Evolutionary conservation across 2,329 filamentous ascomycete genomes (phyloP).

Genomic region (Exserohilum rostratum): DNA sequence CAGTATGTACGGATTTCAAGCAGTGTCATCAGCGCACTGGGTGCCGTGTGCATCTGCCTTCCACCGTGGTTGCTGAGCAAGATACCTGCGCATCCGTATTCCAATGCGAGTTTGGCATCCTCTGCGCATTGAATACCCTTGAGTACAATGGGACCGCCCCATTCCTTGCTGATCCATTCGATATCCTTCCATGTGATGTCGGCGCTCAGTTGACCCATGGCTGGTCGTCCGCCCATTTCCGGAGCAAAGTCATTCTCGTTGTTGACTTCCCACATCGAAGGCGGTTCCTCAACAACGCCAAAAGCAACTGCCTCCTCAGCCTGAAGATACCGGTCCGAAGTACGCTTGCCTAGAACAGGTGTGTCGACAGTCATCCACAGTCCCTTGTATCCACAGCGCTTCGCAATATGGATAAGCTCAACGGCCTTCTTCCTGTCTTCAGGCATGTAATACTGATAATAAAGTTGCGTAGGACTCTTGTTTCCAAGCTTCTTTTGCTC

Average conservation of each 20-base stretch:
- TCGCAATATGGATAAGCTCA: conserved; percentile 40
- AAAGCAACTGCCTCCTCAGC: conserved; percentile 58
- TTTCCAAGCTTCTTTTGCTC: conserved; percentile 33
- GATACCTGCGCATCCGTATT: conserved; percentile 55
- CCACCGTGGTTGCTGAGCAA: conserved; percentile 62
- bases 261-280: conserved; percentile 58
- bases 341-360: conserved; percentile 43
- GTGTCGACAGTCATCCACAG: conserved; percentile 48
- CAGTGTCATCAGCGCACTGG: conserved; percentile 46
- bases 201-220: conserved; percentile 45
- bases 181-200: conserved; percentile 59
- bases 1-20: conserved; percentile 48
- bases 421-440: conserved; percentile 39
- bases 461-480: conserved; percentile 37
- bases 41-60: conserved; percentile 56
- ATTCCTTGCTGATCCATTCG: conserved; percentile 51
- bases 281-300: conserved; percentile 58
- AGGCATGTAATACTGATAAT: conserved; percentile 48
- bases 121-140: conserved; percentile 55
- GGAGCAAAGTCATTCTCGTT: conserved; percentile 62
- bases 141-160: conserved; percentile 51
- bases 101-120: conserved; percentile 54
- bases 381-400: conserved; percentile 41
- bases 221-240: conserved; percentile 60
- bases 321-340: conserved; percentile 43